Base-by-base conservation (phyloP, 345 rosid species). In the Acer negundo region DNA sequence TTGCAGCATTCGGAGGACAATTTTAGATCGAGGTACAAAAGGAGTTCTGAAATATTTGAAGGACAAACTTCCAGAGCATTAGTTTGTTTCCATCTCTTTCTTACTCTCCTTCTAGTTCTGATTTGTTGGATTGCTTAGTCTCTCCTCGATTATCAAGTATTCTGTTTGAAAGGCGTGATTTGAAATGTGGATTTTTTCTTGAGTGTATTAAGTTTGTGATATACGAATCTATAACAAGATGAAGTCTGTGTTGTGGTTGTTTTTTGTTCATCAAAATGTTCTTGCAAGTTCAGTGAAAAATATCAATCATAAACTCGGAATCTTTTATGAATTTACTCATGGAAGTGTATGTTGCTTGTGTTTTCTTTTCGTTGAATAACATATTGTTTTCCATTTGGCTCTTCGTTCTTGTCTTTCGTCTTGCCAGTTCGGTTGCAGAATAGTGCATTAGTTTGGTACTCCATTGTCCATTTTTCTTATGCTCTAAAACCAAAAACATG, bases 21-120 rank as follows among this genome's bases (percentile, higher is more conserved):
- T 93, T 78, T 82, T 93, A 63, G 97, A 93, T 23, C 85, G 86
- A 85, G 97, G 99, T 78, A 90, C 98, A 35, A 95, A 95, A 89
- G 94, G 93, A 20, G 83, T 95, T 55, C 81, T 93, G 81, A 88
- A 79, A 72, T 93, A 95, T 84, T 74, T 95, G 83, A 95, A 86
- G 88, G 98, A 93, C 84, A 93, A 82, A 86, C 66, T 95, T 80
- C 94, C 94, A 20, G 88, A 85, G 71, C 75, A 85, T 49, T 89
- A 88, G 75, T 53, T 56, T 70, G 56, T 10, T 56, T 73, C 42
- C n/a, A 23, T 7, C 44, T 10, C 58, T 51, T 17, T 10, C 6
- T 6, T 1, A 11, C 24, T 17, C 70, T 38, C 53, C 24, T 24
- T 24, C 5, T 3, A n/a, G 55, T 4, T 61, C 17, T 5, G 7